phyloP scores from a whole-genome alignment of 768 basidiomycete genomes.

The Lentinula detonsa region DNA sequence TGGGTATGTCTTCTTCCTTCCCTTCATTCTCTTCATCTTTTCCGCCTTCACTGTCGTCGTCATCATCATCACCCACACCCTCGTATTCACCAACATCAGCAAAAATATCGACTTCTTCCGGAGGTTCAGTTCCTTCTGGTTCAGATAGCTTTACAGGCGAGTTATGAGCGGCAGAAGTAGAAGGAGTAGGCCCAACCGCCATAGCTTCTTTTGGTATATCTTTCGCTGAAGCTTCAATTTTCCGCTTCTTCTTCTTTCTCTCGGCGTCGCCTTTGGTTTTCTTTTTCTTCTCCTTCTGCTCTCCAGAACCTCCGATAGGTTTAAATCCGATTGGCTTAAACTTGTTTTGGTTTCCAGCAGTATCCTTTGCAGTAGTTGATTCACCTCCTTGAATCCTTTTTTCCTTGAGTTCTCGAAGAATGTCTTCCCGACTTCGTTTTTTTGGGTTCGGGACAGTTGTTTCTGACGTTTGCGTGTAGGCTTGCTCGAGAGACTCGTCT shows the following conservation, averaged over 20 bases:
- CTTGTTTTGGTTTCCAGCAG: slow-evolving; percentile 31
- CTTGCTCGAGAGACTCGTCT: slow-evolving; percentile 78
- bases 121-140: slow-evolving; percentile 28
- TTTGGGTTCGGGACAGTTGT: slow-evolving; percentile 34
- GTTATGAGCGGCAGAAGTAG: slow-evolving; percentile 14
- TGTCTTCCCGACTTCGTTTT: slow-evolving; percentile 77
- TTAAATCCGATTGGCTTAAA: slow-evolving; percentile 65
- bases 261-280: slow-evolving; percentile 34
- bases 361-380: slow-evolving; percentile 15
- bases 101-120: slow-evolving; percentile 84
- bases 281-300: slow-evolving; percentile 45
- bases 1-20: background rate
- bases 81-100: slow-evolving; percentile 81
- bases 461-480: slow-evolving; percentile 43
- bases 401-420: slow-evolving; percentile 67
- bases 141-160: slow-evolving; percentile 11
- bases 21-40: slow-evolving; percentile 15
- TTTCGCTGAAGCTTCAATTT: slow-evolving; percentile 17
- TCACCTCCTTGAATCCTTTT: slow-evolving; percentile 35
- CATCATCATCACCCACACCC: slow-evolving; percentile 52
- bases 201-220: background rate
- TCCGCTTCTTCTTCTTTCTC: slow-evolving; percentile 59
- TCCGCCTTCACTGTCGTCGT: slow-evolving; percentile 42
- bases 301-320: slow-evolving; percentile 38
- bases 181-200: slow-evolving; percentile 3